Base-by-base conservation (phyloP, 768 basidiomycete genomes). In the Rhodotorula diobovata region DNA sequence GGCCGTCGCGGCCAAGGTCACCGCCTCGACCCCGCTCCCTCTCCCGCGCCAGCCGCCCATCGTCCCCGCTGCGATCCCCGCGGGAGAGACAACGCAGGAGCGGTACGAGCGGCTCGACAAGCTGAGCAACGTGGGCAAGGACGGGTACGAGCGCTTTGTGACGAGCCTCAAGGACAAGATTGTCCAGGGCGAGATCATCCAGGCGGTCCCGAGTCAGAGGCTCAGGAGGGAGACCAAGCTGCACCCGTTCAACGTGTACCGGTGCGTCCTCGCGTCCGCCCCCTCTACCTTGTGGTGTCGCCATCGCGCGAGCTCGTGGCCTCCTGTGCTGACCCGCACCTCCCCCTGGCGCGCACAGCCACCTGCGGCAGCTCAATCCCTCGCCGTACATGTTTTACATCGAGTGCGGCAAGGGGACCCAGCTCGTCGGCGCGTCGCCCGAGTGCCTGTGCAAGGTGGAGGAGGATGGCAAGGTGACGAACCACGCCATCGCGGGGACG, bases 351-450 rank as follows among this genome's bases (percentile, higher is more conserved):
- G 16, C 43, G 11, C 20, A 2, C 65, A 76, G 76, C 23, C 90
- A 91, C 64, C 84, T 99, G 56, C 88, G 96, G 56, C 89, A 94
- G 77, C 86, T 97, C 71, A 99, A 99, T 77, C 96, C 96, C 2
- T 95, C 92, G 65, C 96, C 96, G 25, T 98, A 99, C 81, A 97
- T 96, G 94, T 99, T 94, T 82, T 99, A 93, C 79, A 80, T 99
- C 76, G 91, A 98, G 77, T 95, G 93, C 76, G 75, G 71, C 14
- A 90, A 91, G 11, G 91, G 91, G 66, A 79, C 95, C 20, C 93
- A 97, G 80, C 84, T 99, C 46, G 93, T 98, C n/a, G 96, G 96
- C 20, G 96, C 96, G 4, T 95, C 92, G 76, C 96, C 96, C 0
- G 96, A 99, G 81, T 97, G 94, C 10, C 83, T 99, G 9, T 97